These are phyloP conservation scores for Irpex sp. DNA, from an alignment of 1,284 basidiomycete species.

Conservation along the genomic window DNA sequence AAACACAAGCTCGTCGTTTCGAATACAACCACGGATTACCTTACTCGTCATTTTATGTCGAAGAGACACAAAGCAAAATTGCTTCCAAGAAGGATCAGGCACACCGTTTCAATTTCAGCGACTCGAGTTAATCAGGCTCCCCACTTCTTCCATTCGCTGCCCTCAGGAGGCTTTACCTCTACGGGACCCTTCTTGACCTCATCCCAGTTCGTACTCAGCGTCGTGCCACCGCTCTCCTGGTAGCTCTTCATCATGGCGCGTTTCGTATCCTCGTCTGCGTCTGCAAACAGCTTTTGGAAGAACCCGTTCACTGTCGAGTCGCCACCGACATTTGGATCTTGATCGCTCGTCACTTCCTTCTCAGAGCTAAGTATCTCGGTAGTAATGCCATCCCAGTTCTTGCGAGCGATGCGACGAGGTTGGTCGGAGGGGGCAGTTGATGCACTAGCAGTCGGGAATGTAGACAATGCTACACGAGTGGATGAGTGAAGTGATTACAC, in stretches of 20 bases:
- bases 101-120: neutral
- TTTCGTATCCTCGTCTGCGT: constrained; percentile 85
- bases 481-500: neutral
- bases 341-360: constrained; percentile 56
- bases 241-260: constrained; percentile 97
- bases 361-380: constrained; percentile 59
- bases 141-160: constrained; percentile 82
- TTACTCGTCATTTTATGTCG: too few species aligned
- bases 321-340: constrained; percentile 83
- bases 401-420: constrained; percentile 39
- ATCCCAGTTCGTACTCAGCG: constrained; percentile 91
- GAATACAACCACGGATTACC: too few species aligned
- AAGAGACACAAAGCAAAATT: neutral
- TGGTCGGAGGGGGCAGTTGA: constrained; percentile 18
- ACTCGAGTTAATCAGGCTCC: constrained; percentile 15
- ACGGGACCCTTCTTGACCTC: constrained; percentile 72
- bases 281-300: constrained; percentile 83
- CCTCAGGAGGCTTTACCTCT: constrained; percentile 77
- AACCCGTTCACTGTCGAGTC: constrained; percentile 74
- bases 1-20: too few species aligned
- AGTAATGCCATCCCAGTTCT: constrained; percentile 85
- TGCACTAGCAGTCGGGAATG: constrained; percentile 29
- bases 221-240: constrained; percentile 87
- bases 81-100: neutral
- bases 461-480: constrained; percentile 24